Evolutionary conservation across 2,329 filamentous ascomycete species (phyloP).

Genomic region (Fulvia fulva): DNA sequence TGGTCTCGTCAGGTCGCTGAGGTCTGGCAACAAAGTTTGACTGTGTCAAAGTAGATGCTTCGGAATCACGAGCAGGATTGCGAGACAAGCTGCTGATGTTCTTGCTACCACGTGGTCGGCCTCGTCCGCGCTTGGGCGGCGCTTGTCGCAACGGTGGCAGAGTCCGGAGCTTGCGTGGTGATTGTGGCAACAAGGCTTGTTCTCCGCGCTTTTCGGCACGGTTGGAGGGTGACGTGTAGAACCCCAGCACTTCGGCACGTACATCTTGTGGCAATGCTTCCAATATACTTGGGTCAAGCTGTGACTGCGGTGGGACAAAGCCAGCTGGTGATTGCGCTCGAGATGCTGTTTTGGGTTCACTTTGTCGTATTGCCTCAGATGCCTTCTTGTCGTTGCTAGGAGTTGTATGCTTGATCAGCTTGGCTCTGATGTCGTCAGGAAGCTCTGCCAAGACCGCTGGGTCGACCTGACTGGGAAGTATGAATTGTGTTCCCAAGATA

Average conservation of each 20-base stretch:
- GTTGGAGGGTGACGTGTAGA: constrained; percentile 52
- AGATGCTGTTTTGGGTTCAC: constrained; percentile 21
- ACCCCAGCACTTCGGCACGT: constrained; percentile 73
- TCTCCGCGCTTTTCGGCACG: constrained; percentile 33
- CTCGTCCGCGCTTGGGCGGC: constrained; percentile 66
- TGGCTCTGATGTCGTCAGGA: constrained; percentile 75
- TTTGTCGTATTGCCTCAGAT: constrained; percentile 7
- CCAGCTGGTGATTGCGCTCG: constrained; percentile 29
- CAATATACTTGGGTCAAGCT: constrained; percentile 81
- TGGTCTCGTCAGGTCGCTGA: constrained; percentile 13
- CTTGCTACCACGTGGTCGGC: constrained; percentile 24
- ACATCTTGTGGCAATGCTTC: constrained; percentile 80
- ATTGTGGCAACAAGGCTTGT: constrained; percentile 39
- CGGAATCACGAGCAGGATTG: constrained; percentile 44
- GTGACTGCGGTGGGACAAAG: constrained; percentile 59
- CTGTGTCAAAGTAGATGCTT: constrained; percentile 62
- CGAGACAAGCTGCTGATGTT: constrained; percentile 37
- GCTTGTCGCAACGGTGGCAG: constrained; percentile 50
- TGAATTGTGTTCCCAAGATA: constrained; percentile 81
- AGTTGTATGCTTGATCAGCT: constrained; percentile 59
- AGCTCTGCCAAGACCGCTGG: constrained; percentile 77
- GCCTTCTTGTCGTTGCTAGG: constrained; percentile 6
- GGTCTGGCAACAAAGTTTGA: constrained; percentile 62
- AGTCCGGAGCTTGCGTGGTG: constrained; percentile 55
- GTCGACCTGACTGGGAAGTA: constrained; percentile 80